Conservation (phyloP, 192 early-diverging fungal species). For the Glomus cerebriforme region DNA sequence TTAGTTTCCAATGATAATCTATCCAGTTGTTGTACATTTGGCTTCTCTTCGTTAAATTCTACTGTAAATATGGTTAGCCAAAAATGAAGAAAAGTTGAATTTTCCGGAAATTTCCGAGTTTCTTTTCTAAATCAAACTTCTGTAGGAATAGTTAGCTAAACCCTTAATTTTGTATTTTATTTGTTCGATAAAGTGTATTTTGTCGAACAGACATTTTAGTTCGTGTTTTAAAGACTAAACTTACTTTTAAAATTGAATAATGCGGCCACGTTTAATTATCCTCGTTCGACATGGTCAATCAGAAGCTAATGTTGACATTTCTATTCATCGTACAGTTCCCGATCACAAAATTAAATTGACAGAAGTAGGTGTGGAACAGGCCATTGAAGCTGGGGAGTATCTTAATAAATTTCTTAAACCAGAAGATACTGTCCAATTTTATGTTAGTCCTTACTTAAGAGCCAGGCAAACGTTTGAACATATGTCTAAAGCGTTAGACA, state of each 20-base stretch:
- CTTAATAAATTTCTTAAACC: constrained; percentile 3
- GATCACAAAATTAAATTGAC: constrained; percentile 30
- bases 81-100: no score
- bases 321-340: constrained; percentile 16
- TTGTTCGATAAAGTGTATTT: no score
- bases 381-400: neutral
- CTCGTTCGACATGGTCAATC: constrained; percentile 30
- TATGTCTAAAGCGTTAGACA: constrained; percentile 23
- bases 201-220: neutral
- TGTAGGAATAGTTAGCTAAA: no score
- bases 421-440: constrained; percentile 15
- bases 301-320: constrained; percentile 24
- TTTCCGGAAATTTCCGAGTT: no score
- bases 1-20: no score
- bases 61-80: no score
- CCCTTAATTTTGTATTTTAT: no score
- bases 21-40: no score
- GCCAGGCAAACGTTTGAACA: constrained; percentile 19
- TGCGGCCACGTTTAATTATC: constrained; percentile 20
- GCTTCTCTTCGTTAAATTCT: no score
- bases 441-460: constrained; percentile 23
- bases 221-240: neutral
- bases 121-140: no score
- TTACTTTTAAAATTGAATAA: neutral
- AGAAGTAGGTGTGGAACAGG: constrained; percentile 8